Evolutionary conservation across 1,139 yeast genomes (phyloP).

Genomic region (Fermentozyma sake): DNA sequence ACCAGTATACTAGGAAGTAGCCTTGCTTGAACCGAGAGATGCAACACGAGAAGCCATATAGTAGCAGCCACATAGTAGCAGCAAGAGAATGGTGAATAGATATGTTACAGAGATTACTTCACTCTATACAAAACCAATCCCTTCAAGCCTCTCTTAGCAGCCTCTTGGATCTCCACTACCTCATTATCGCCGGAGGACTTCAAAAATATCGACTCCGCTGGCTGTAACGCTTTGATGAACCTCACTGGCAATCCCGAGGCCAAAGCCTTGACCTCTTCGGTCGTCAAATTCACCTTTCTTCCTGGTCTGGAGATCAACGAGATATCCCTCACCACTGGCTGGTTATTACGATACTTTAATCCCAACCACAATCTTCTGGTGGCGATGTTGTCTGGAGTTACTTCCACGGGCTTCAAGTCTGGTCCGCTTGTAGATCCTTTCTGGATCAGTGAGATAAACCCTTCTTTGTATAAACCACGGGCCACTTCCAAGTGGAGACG

Average conservation of each 20-base stretch:
- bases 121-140: constrained; percentile 86
- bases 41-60: too few species aligned
- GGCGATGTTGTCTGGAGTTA: constrained; percentile 82
- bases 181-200: constrained; percentile 47
- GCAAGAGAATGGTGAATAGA: constrained; percentile 1
- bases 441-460: constrained; percentile 79
- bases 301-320: constrained; percentile 82
- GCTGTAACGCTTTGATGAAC: constrained; percentile 74
- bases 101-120: constrained; percentile 31
- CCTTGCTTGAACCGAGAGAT: too few species aligned
- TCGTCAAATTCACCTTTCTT: constrained; percentile 60
- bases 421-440: constrained; percentile 92
- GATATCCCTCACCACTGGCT: constrained; percentile 70
- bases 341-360: constrained; percentile 77
- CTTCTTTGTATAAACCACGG: constrained; percentile 82
- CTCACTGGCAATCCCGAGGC: constrained; percentile 76
- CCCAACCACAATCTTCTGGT: constrained; percentile 91
- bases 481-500: constrained; percentile 81
- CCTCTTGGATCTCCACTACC: constrained; percentile 75
- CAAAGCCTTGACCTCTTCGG: constrained; percentile 63
- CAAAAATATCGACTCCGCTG: constrained; percentile 84
- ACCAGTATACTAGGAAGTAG: too few species aligned
- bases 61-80: too few species aligned
- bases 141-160: constrained; percentile 64
- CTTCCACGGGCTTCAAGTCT: constrained; percentile 66